A percentile compares a stretch with the other conserved stretches of the same genome.
These are phyloP conservation scores for Mycena amicta DNA, from an alignment of 768 basidiomycete species.

Conservation along the genomic window DNA sequence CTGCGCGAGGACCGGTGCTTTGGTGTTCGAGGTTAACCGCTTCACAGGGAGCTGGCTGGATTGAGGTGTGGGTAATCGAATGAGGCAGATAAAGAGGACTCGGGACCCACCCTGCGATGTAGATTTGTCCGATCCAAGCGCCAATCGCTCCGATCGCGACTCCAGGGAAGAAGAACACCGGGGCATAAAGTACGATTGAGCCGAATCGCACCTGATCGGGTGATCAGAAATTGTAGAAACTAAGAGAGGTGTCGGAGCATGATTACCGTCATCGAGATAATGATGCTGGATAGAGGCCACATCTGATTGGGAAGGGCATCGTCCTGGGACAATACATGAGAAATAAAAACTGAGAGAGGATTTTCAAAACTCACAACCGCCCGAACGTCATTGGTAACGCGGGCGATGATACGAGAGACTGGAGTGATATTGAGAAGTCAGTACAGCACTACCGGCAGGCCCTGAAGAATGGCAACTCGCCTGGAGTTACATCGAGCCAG, in stretches of 20 bases:
- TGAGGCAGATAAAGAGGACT: too few species aligned
- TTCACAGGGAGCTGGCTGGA: slow-evolving; percentile 32
- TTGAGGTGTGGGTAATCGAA: too few species aligned
- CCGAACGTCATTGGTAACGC: slow-evolving; percentile 53
- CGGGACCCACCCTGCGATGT: slow-evolving; percentile 31
- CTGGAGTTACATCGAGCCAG: slow-evolving; percentile 32
- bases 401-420: slow-evolving; percentile 43
- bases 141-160: slow-evolving; percentile 24
- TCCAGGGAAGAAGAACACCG: slow-evolving; percentile 34
- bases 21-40: slow-evolving; percentile 27
- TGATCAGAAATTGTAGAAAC: too few species aligned
- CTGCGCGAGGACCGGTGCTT: slow-evolving; percentile 33
- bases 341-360: too few species aligned
- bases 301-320: slow-evolving; percentile 37
- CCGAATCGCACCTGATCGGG: too few species aligned
- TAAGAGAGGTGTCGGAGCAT: too few species aligned
- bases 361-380: too few species aligned
- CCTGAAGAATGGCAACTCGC: too few species aligned
- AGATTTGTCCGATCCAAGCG: slow-evolving; percentile 27
- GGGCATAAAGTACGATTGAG: slow-evolving; percentile 31
- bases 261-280: slow-evolving; percentile 37
- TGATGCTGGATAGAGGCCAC: slow-evolving; percentile 28
- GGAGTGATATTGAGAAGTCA: slow-evolving; percentile 18
- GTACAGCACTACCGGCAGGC: background rate
- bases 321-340: too few species aligned